These are phyloP conservation scores for Apostasia shenzhenica DNA, from an alignment of 106 monocot genomes.

Conservation along the genomic window DNA sequence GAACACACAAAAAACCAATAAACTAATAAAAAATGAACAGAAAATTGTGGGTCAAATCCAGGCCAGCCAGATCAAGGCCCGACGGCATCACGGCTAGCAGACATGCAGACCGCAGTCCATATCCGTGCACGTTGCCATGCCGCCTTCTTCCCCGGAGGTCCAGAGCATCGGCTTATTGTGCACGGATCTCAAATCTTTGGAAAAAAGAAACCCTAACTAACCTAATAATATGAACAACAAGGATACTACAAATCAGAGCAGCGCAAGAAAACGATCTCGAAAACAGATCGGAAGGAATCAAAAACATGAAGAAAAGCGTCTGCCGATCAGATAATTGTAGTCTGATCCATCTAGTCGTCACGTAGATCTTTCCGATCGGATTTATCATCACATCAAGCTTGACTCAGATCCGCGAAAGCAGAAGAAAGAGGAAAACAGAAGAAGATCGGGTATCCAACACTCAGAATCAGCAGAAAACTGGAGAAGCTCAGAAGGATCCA, in stretches of 20 bases:
- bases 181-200: conserved; percentile 13
- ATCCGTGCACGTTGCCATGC: conserved; percentile 79
- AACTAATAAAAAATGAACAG: too few relatives aligned
- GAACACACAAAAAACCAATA: too few relatives aligned
- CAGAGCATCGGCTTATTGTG: conserved; percentile 73
- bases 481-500: conserved; percentile 49
- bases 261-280: neutral
- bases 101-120: conserved; percentile 62
- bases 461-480: neutral
- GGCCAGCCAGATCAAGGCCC: conserved; percentile 67
- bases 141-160: conserved; percentile 45
- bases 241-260: neutral
- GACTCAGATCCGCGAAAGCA: neutral
- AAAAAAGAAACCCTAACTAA: neutral
- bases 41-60: conserved; percentile 61
- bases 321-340: conserved; percentile 57
- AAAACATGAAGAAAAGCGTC: neutral
- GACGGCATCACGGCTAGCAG: conserved; percentile 74
- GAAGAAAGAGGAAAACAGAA: neutral
- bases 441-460: neutral
- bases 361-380: conserved; percentile 7
- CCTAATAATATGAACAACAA: neutral
- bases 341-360: conserved; percentile 30
- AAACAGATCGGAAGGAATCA: neutral
- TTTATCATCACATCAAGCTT: conserved; percentile 31